Evolutionary conservation across 2,329 filamentous ascomycete genomes (phyloP), one percentile per base, ranked within the genome.

Genomic region (Aspergillus sp.): DNA sequence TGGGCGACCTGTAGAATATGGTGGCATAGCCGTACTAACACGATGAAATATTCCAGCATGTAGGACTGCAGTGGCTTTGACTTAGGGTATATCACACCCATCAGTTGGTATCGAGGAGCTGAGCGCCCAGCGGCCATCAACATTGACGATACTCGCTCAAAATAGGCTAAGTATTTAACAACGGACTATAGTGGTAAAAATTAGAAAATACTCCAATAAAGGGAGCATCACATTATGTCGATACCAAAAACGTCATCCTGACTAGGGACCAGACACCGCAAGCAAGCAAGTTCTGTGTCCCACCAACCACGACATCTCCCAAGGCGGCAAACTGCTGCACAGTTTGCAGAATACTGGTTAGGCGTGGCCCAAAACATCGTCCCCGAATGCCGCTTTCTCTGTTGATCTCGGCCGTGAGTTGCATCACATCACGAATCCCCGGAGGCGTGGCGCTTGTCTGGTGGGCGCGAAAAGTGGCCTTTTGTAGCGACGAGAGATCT

Each of bases 11-110:
- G n/a, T 4, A 45, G n/a, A 2, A 32, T 38, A 5, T 56, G 47
- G 20, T 50, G 53, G 5, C 47, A 56, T 2, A 56, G 7, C 2
- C 45, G 26, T 11, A 51, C 53, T 5, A 50, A n/a, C 2, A 32
- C 12, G 13, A 39, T 51, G 13, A 50, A 50, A 2, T 56, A 50
- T n/a, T 56, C 47, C 11, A 45, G n/a, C 45, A 55, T 55, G n/a
- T 13, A 42, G 17, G 44, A 34, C 18, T 13, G 3, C 0, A 56
- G 20, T 1, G 7, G 3, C 1, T 30, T 30, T 2, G 53, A 51
- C 3, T 12, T 44, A 0, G 47, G 47, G 18, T 56, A 45, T 5
- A 45, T 26, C 2, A n/a, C 45, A 6, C 36, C 53, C 53, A 50
- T 56, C 0, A 26, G n/a, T 18, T 45, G 38, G 12, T 56, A 51